A percentile compares a stretch with the other conserved stretches of the same genome.
Evolutionary conservation across 2,329 filamentous ascomycete species (phyloP).

Genomic region (Ophiostoma ips): DNA sequence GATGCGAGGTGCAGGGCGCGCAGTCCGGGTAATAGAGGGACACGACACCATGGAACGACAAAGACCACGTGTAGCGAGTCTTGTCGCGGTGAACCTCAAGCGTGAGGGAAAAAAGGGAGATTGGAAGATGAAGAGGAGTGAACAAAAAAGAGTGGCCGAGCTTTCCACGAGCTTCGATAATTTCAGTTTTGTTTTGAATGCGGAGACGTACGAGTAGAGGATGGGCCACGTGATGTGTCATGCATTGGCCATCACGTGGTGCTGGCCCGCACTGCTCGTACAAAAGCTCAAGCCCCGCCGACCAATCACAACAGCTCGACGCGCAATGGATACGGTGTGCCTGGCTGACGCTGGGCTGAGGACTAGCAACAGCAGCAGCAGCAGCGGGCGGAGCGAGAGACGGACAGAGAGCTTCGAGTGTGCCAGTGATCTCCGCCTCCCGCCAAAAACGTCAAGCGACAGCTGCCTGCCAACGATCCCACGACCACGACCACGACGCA

Average conservation of each 20-base stretch:
- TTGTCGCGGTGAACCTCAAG: neutral
- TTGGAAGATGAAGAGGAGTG: neutral
- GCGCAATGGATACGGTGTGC: constrained; percentile 17
- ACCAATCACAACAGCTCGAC: constrained; percentile 16
- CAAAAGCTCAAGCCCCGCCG: neutral
- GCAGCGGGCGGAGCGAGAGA: neutral
- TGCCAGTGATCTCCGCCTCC: neutral
- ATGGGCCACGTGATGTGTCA: too few species aligned
- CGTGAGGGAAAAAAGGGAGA: constrained; percentile 2
- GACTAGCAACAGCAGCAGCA: neutral
- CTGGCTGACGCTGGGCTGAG: constrained; percentile 9
- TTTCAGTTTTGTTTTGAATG: constrained; percentile 1
- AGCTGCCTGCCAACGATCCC: constrained; percentile 8
- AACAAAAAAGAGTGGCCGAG: neutral
- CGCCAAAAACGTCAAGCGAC: constrained; percentile 6
- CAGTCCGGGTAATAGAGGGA: neutral
- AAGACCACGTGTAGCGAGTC: neutral
- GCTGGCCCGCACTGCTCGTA: too few species aligned
- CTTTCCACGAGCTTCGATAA: constrained; percentile 9
- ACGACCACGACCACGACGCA: neutral
- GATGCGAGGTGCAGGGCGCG: neutral
- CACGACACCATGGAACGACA: neutral
- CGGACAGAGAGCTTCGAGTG: constrained; percentile 2
- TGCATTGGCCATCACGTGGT: too few species aligned
- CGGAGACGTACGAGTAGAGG: neutral